Evolutionary conservation across 805 yeast species (phyloP).

Genomic region (Myxozyma melibiosi): DNA sequence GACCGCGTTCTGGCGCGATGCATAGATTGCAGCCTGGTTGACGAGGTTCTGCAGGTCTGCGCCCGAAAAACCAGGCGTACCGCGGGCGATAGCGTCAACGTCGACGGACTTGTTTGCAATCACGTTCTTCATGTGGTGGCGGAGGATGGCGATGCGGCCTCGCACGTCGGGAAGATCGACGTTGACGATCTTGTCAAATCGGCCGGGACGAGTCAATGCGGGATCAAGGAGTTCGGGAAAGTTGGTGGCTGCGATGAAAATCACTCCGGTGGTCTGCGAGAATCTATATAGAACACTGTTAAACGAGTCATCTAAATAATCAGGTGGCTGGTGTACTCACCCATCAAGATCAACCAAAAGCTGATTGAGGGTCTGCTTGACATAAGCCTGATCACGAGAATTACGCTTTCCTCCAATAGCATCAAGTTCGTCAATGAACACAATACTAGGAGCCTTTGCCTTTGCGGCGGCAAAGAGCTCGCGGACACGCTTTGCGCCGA

Average conservation of each 20-base stretch:
- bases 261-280: conserved; percentile 88
- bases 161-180: conserved; percentile 98
- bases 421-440: conserved; percentile 96
- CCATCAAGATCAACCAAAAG: conserved; percentile 95
- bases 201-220: conserved; percentile 97
- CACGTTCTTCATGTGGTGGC: conserved; percentile 88
- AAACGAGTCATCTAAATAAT: background rate
- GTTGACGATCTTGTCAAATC: conserved; percentile 93
- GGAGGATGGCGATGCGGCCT: conserved; percentile 90
- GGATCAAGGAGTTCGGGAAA: conserved; percentile 96
- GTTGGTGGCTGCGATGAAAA: conserved; percentile 97
- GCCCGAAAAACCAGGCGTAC: conserved; percentile 98
- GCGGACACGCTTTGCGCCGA: conserved; percentile 96
- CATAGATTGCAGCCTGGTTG: conserved; percentile 97
- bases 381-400: conserved; percentile 97
- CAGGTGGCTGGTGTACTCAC: conserved; percentile 18
- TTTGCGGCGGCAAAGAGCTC: conserved; percentile 92
- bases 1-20: conserved; percentile 88
- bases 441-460: conserved; percentile 93
- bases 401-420: conserved; percentile 98
- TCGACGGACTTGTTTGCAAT: conserved; percentile 85
- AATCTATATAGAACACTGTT: conserved; percentile 37
- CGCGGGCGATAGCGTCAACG: conserved; percentile 87
- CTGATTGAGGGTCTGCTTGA: conserved; percentile 96
- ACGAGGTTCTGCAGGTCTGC: conserved; percentile 95